Conservation (phyloP, 2,329 filamentous ascomycete genomes). For the Colletotrichum salicis region DNA sequence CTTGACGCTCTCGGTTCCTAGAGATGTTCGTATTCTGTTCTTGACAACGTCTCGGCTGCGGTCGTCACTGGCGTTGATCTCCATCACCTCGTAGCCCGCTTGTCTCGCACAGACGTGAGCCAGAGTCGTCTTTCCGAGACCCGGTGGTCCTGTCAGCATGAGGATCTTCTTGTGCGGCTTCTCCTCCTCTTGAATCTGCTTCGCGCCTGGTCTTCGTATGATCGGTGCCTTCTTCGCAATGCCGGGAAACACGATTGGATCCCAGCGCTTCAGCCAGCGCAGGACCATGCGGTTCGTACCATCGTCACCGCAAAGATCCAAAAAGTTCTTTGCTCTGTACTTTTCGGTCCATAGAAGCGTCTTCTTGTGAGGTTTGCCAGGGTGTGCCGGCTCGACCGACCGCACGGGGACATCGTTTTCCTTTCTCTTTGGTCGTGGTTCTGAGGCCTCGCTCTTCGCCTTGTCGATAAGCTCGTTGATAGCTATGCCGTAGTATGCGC, state of each 20-base stretch:
- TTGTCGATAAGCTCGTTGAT: constrained; percentile 85
- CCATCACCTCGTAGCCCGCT: constrained; percentile 94
- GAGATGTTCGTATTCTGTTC: constrained; percentile 87
- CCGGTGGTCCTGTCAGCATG: constrained; percentile 89
- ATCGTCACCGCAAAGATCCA: constrained; percentile 94
- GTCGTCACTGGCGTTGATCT: constrained; percentile 98
- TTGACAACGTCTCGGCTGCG: constrained; percentile 90
- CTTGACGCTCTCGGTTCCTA: constrained; percentile 94
- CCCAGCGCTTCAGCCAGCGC: constrained; percentile 95
- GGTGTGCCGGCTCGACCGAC: constrained; percentile 53
- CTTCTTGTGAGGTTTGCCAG: constrained; percentile 54
- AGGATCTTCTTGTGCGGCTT: constrained; percentile 87
- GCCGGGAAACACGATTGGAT: constrained; percentile 89
- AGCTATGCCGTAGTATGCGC: constrained; percentile 90
- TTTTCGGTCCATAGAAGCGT: constrained; percentile 94
- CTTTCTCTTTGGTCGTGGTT: constrained; percentile 40
- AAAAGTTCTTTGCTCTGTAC: constrained; percentile 90
- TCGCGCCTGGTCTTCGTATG: constrained; percentile 53
- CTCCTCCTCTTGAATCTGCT: constrained; percentile 67
- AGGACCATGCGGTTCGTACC: constrained; percentile 90
- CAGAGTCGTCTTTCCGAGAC: constrained; percentile 93
- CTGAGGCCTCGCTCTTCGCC: constrained; percentile 69
- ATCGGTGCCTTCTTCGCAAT: constrained; percentile 67
- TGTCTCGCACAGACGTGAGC: constrained; percentile 96
- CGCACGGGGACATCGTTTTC: constrained; percentile 48